Evolutionary conservation across 495 filamentous ascomycete species (phyloP).

Genomic region (Lophium mytilinum): DNA sequence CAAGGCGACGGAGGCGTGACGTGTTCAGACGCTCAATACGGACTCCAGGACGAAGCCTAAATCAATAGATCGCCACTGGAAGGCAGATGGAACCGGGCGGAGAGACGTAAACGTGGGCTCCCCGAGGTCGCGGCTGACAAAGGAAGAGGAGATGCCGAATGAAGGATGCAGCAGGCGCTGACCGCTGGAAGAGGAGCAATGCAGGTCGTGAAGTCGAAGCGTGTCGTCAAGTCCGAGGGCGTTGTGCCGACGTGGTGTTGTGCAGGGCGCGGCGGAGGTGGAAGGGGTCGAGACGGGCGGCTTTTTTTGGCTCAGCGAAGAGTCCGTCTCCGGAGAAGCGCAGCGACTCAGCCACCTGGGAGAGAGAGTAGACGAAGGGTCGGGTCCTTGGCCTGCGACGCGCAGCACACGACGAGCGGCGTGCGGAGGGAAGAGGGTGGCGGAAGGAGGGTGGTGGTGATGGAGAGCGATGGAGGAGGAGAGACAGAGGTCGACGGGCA

Average conservation of each 20-base stretch:
- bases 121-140: slow-evolving; percentile 2
- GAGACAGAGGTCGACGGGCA: slow-evolving; percentile 1
- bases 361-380: not conserved
- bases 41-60: slow-evolving; percentile 25
- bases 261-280: not conserved
- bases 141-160: not conserved
- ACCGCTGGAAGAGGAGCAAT: not conserved
- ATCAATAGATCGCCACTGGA: slow-evolving; percentile 27
- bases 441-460: not conserved
- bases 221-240: not conserved
- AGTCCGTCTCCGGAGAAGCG: not conserved
- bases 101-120: too few species aligned
- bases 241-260: not conserved
- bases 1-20: slow-evolving; percentile 5
- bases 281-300: not conserved
- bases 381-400: not conserved
- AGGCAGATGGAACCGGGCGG: not conserved
- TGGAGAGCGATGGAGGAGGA: not conserved
- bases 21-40: slow-evolving; percentile 6
- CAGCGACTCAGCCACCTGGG: not conserved
- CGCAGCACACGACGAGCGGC: not conserved
- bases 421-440: not conserved
- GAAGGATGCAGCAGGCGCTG: slow-evolving; percentile 1
- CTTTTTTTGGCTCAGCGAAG: slow-evolving; percentile 1
- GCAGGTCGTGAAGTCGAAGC: slow-evolving; percentile 6